These are phyloP conservation scores for Spathaspora sp. DNA, from an alignment of 805 yeast genomes.

Conservation along the genomic window DNA sequence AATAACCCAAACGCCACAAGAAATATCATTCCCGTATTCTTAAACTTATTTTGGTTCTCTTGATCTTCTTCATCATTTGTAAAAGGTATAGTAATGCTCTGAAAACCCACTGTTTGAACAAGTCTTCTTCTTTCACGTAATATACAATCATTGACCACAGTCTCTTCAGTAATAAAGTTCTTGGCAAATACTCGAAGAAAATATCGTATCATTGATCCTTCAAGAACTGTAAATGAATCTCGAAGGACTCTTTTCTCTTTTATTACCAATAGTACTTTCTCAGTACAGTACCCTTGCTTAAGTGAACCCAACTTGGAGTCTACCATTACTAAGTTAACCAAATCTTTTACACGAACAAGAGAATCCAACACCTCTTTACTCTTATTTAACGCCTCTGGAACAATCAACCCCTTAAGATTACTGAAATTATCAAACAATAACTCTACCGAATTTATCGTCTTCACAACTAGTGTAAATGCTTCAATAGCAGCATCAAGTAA, in stretches of 20 bases:
- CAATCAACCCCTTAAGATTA: slow-evolving; percentile 33
- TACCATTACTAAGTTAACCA: neutral
- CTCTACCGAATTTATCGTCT: slow-evolving; percentile 32
- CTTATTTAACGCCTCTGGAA: slow-evolving; percentile 29
- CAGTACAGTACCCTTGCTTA: neutral
- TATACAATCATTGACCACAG: neutral
- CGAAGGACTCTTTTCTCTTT: neutral
- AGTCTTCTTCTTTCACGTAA: neutral
- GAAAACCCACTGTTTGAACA: neutral
- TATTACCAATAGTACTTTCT: neutral
- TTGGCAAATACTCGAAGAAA: neutral
- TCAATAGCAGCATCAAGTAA: slow-evolving; percentile 14
- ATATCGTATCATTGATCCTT: neutral
- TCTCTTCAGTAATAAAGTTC: neutral
- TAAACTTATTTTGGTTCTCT: neutral
- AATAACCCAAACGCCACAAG: neutral
- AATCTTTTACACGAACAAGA: neutral
- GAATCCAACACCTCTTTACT: slow-evolving; percentile 24
- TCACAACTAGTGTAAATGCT: slow-evolving; percentile 14
- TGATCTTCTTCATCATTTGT: neutral
- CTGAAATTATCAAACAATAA: slow-evolving; percentile 35
- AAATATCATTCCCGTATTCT: neutral
- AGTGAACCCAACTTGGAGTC: neutral
- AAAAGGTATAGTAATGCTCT: neutral
- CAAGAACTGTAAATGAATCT: neutral